These are phyloP conservation scores for Nidularia pulvinata DNA, from an alignment of 768 basidiomycete species.

Conservation along the genomic window DNA sequence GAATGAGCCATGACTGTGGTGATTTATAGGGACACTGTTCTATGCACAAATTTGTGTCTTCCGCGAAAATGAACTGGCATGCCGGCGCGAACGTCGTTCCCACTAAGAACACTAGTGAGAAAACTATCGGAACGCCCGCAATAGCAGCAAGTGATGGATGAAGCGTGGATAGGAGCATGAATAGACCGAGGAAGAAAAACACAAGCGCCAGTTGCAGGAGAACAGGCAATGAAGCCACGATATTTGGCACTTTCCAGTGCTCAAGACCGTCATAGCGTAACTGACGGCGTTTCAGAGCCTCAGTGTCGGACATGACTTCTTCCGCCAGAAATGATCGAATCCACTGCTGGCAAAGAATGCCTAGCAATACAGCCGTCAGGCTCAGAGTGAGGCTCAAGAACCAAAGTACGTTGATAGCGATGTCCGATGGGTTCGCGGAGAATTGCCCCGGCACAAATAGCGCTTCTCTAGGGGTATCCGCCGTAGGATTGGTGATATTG, in stretches of 20 bases:
- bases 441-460: not conserved
- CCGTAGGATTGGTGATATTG: not conserved
- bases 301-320: conserved; percentile 3
- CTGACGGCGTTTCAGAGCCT: conserved; percentile 8
- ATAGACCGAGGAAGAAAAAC: conserved; percentile 16
- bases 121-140: conserved; percentile 4
- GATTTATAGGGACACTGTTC: conserved; percentile 9
- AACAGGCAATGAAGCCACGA: conserved; percentile 12
- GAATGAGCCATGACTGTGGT: conserved; percentile 6
- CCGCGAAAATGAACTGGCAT: conserved; percentile 5
- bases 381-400: conserved; percentile 1
- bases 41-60: not conserved
- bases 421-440: not conserved
- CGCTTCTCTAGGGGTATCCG: not conserved
- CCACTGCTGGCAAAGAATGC: conserved; percentile 1
- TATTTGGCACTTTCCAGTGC: conserved; percentile 12
- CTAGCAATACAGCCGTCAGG: not conserved
- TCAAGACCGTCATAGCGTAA: conserved; percentile 12
- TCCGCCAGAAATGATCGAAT: not conserved
- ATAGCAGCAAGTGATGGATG: conserved; percentile 6
- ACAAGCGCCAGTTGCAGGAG: conserved; percentile 15
- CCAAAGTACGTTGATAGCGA: not conserved
- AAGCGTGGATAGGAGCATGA: conserved; percentile 13
- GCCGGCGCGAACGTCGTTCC: conserved; percentile 6
- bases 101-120: conserved; percentile 5